Percentiles rank a stretch among this genome's conserved stretches.
These are phyloP conservation scores for Saccharomycopsis fodiens DNA, from an alignment of 805 yeast species.

Conservation along the genomic window DNA sequence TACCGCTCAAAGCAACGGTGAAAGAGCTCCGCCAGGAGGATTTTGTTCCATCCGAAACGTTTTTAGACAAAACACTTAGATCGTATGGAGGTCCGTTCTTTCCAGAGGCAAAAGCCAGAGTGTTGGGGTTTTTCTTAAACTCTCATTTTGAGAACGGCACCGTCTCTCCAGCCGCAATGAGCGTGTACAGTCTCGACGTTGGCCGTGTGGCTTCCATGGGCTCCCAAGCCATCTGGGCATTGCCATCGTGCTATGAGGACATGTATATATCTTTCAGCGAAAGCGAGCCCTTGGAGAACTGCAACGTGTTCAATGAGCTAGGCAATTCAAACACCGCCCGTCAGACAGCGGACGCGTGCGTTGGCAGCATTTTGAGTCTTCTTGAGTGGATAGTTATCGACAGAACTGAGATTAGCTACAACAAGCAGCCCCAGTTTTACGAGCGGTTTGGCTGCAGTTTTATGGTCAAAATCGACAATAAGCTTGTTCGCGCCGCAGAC, in stretches of 20 bases:
- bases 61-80: constrained; percentile 47
- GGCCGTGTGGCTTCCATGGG: constrained; percentile 43
- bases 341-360: constrained; percentile 85
- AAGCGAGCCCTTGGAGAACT: constrained; percentile 48
- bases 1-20: constrained; percentile 57
- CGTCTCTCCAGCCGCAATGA: constrained; percentile 29
- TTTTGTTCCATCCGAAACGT: constrained; percentile 24
- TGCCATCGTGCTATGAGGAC: constrained; percentile 73
- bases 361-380: constrained; percentile 98
- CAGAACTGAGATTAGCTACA: constrained; percentile 33
- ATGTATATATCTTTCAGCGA: constrained; percentile 64
- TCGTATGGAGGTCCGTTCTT: constrained; percentile 49
- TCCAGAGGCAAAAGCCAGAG: constrained; percentile 37
- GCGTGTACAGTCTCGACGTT: constrained; percentile 84
- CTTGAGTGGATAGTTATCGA: too few species aligned
- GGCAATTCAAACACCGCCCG: constrained; percentile 76
- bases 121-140: constrained; percentile 79
- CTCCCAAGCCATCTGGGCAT: constrained; percentile 80
- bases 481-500: constrained; percentile 44
- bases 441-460: constrained; percentile 44
- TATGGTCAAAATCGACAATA: constrained; percentile 55
- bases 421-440: constrained; percentile 36
- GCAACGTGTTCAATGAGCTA: constrained; percentile 84
- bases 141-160: constrained; percentile 90
- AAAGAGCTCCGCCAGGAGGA: constrained; percentile 57